Evolutionary conservation across 176 grass and related monocot species (phyloP), one percentile per base, ranked within the genome.

Genomic region (Ananas comosus): DNA sequence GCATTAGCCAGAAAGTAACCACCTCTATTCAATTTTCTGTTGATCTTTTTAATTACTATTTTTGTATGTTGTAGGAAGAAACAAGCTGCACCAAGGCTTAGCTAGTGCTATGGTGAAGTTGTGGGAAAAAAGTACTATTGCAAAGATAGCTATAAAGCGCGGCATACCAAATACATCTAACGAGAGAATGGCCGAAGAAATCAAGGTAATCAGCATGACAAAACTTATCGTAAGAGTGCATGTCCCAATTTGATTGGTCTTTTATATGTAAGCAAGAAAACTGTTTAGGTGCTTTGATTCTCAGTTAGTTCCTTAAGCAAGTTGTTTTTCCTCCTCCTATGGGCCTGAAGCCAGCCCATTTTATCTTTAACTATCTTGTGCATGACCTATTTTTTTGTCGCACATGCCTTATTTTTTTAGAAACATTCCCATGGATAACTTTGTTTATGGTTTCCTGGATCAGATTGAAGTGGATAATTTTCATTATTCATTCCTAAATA

Each of bases 121-220:
- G 64, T 97, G 93, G 93, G 93, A 97, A 51, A 97, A 90, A 88
- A 92, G 86, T 97, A 72, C 84, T 79, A 85, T 92, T 81, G 93
- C 80, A 63, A 97, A 97, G 77, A 87, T 97, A 61, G 89, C 86
- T 18, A 90, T 97, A 65, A 97, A 97, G 72, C 88, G 93, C 57
- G 93, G 89, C 2, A 48, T 97, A 70, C 86, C 86, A 64, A 92
- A 85, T 79, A 92, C 86, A 76, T 81, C 49, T 77, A 92, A 92
- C 23, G 93, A 85, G 16, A 89, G 80, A 87, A 92, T 92, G 84
- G 93, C 93, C 0, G 89, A 92, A 77, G 93, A 90, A 90, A 87
- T 97, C 71, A 92, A 77, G 93, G 93, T 97, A 79, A 76, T 69
- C 56, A 21, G 16, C 56, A 9, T 59, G 56, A 10, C 56, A 59